These are phyloP conservation scores for Blastomyces parvus DNA, from an alignment of 2,329 filamentous ascomycete genomes.

Conservation along the genomic window DNA sequence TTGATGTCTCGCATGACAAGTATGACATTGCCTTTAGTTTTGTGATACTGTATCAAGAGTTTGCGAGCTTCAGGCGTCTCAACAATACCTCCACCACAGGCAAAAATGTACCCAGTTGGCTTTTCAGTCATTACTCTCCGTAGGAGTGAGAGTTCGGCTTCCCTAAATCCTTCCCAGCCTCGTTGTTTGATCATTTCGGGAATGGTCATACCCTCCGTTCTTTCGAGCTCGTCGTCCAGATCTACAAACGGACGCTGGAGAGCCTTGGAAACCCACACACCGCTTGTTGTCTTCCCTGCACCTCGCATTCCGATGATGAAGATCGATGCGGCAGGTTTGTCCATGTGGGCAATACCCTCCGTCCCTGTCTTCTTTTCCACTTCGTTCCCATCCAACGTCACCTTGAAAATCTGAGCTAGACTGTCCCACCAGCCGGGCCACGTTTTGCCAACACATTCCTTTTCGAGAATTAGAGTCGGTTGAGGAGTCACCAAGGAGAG, in stretches of 20 bases:
- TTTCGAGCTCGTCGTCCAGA: slow-evolving; percentile 79
- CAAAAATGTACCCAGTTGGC: slow-evolving; percentile 69
- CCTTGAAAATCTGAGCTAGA: slow-evolving; percentile 66
- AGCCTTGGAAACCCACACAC: slow-evolving; percentile 69
- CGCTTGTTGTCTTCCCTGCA: slow-evolving; percentile 90
- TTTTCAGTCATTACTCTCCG: slow-evolving; percentile 65
- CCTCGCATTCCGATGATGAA: slow-evolving; percentile 97
- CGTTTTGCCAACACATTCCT: slow-evolving; percentile 91
- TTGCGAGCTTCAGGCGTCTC: slow-evolving; percentile 73
- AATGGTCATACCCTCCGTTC: slow-evolving; percentile 62
- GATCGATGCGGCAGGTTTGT: slow-evolving; percentile 54
- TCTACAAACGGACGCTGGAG: slow-evolving; percentile 73
- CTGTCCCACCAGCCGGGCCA: slow-evolving; percentile 99
- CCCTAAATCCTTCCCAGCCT: slow-evolving; percentile 84
- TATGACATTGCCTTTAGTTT: slow-evolving; percentile 71
- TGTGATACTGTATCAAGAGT: slow-evolving; percentile 62
- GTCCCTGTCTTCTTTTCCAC: slow-evolving; percentile 28
- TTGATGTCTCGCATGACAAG: slow-evolving; percentile 81
- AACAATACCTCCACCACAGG: slow-evolving; percentile 88
- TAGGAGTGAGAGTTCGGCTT: slow-evolving; percentile 66
- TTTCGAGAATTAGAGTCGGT: slow-evolving; percentile 70
- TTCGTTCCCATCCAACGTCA: slow-evolving; percentile 67
- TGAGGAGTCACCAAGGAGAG: slow-evolving; percentile 62
- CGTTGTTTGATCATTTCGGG: slow-evolving; percentile 69
- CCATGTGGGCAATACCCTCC: slow-evolving; percentile 30